Evolutionary conservation across 2,329 filamentous ascomycete genomes (phyloP).

Genomic region (Madurella fahalii): DNA sequence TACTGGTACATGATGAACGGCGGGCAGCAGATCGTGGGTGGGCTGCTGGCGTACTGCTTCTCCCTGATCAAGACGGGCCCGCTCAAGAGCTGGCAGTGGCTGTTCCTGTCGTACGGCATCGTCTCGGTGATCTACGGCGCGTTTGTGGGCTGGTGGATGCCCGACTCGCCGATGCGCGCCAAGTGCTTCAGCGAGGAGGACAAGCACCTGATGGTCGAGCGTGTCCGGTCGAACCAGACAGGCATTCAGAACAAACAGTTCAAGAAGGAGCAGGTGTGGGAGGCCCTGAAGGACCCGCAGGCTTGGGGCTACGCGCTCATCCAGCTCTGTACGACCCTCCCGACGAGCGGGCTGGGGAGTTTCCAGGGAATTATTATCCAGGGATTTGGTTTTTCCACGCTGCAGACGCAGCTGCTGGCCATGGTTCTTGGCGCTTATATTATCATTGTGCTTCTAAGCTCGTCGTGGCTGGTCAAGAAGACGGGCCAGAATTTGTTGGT

Average conservation of each 20-base stretch:
- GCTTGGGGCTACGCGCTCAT: slow-evolving; percentile 62
- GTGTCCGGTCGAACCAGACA: slow-evolving; percentile 57
- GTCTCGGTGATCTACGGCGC: slow-evolving; percentile 60
- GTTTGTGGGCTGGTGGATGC: slow-evolving; percentile 61
- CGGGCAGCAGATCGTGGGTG: slow-evolving; percentile 66
- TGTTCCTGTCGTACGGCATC: slow-evolving; percentile 64
- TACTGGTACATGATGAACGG: slow-evolving; percentile 78
- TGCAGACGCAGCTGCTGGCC: slow-evolving; percentile 68
- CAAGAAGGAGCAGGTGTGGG: slow-evolving; percentile 43
- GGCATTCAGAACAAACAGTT: slow-evolving; percentile 54
- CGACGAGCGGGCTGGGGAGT: slow-evolving; percentile 67
- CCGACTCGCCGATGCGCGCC: slow-evolving; percentile 67
- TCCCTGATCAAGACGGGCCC: slow-evolving; percentile 48
- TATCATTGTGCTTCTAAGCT: slow-evolving; percentile 63
- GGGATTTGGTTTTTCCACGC: slow-evolving; percentile 58
- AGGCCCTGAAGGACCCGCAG: slow-evolving; percentile 61
- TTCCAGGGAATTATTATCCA: slow-evolving; percentile 73
- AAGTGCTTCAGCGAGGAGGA: slow-evolving; percentile 65
- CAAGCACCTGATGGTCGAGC: slow-evolving; percentile 60
- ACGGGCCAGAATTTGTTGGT: slow-evolving; percentile 64
- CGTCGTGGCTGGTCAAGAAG: slow-evolving; percentile 64
- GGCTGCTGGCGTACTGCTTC: slow-evolving; percentile 63
- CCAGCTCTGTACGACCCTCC: slow-evolving; percentile 67
- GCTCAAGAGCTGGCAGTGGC: slow-evolving; percentile 63
- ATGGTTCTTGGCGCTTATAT: slow-evolving; percentile 75